phyloP scores from a whole-genome alignment of 805 yeast species.

The Kockiozyma suomiensis region DNA sequence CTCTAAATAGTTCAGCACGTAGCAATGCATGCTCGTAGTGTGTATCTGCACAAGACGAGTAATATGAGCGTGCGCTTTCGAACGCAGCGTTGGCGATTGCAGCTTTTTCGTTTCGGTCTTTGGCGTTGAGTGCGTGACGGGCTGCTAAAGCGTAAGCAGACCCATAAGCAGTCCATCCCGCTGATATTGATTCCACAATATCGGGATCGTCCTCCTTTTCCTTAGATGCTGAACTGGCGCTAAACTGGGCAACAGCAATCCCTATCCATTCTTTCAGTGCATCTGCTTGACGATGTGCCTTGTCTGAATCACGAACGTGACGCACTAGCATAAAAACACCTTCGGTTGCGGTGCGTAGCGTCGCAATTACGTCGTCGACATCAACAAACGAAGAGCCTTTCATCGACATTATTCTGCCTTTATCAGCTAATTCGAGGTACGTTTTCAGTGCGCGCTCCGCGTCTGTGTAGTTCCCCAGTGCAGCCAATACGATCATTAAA shows the following conservation, averaged over 20 bases:
- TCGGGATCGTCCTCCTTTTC: slow-evolving; percentile 4
- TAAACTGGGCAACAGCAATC: neutral
- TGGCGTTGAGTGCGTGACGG: slow-evolving; percentile 13
- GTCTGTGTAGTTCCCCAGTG: slow-evolving; percentile 27
- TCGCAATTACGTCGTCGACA: slow-evolving; percentile 21
- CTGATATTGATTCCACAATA: neutral
- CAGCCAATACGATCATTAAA: slow-evolving; percentile 19
- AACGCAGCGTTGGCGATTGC: slow-evolving; percentile 15
- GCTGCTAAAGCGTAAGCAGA: slow-evolving; percentile 25
- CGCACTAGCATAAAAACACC: slow-evolving; percentile 30
- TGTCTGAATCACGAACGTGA: slow-evolving; percentile 14
- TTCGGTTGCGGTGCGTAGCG: slow-evolving; percentile 15
- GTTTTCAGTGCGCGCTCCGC: slow-evolving; percentile 26
- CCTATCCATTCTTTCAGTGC: slow-evolving; percentile 24
- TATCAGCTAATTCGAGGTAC: slow-evolving; percentile 27
- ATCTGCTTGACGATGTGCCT: slow-evolving; percentile 20
- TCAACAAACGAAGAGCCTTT: slow-evolving; percentile 28
- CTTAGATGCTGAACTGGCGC: neutral
- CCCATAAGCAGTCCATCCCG: slow-evolving; percentile 31
- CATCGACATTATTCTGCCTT: slow-evolving; percentile 26
- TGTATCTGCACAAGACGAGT: slow-evolving; percentile 1
- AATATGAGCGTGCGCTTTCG: slow-evolving; percentile 14
- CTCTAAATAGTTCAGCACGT: slow-evolving; percentile 15
- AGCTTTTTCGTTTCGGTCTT: slow-evolving; percentile 5
- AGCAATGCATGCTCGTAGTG: slow-evolving; percentile 25